A percentile compares a stretch with the other conserved stretches of the same genome.
Evolutionary conservation across 768 basidiomycete species (phyloP).

Genomic region (Lactarius hengduanensis): DNA sequence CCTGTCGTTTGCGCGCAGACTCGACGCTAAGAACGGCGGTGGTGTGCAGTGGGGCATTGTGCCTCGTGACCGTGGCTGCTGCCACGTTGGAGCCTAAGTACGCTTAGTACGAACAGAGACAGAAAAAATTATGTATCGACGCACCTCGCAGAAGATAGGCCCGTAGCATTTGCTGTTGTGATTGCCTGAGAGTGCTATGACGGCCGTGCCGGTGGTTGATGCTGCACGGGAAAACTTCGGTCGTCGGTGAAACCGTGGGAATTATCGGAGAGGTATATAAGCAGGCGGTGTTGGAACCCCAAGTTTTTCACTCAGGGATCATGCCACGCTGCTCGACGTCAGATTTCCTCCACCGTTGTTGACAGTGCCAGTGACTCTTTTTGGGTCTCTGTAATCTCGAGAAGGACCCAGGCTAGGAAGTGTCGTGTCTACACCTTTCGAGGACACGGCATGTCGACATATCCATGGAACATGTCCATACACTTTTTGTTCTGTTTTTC

Average conservation of each 20-base stretch:
- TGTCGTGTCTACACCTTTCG: constrained; percentile 51
- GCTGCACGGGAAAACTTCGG: neutral
- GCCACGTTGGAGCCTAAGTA: constrained; percentile 39
- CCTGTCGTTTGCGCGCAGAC: constrained; percentile 36
- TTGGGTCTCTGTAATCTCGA: constrained; percentile 55
- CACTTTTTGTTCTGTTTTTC: neutral
- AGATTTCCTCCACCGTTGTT: constrained; percentile 48
- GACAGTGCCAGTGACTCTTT: constrained; percentile 63
- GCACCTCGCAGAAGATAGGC: constrained; percentile 33
- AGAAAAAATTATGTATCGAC: neutral
- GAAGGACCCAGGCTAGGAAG: constrained; percentile 61
- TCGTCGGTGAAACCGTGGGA: constrained; percentile 41
- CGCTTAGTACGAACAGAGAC: neutral
- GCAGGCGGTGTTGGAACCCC: neutral
- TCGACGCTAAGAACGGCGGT: constrained; percentile 40
- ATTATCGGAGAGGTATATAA: constrained; percentile 32
- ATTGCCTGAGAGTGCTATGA: constrained; percentile 1
- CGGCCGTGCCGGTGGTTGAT: neutral
- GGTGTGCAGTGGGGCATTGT: constrained; percentile 45
- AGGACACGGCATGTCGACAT: constrained; percentile 66
- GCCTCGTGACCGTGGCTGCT: constrained; percentile 41
- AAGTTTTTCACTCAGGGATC: constrained; percentile 42
- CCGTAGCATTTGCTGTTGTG: constrained; percentile 19
- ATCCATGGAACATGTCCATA: constrained; percentile 48
- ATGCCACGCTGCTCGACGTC: constrained; percentile 67